A percentile compares a stretch with the other conserved stretches of the same genome.
phyloP scores from a whole-genome alignment of 2,329 filamentous ascomycete genomes.

The Pyricularia grisea region DNA sequence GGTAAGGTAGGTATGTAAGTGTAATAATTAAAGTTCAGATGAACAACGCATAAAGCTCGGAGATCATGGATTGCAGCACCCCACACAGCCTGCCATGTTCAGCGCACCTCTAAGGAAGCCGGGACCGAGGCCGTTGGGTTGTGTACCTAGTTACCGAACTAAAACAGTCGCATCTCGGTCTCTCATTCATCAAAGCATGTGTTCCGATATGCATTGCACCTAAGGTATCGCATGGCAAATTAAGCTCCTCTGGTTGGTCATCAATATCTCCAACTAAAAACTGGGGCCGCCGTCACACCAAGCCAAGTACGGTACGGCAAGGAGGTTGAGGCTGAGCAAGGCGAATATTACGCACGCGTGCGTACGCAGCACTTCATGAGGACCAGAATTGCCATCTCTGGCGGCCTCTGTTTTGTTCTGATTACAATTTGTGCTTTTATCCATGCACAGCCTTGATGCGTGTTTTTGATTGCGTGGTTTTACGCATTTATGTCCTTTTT shows the following conservation, averaged over 20 bases:
- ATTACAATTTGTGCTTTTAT: not conserved
- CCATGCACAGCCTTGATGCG: not conserved
- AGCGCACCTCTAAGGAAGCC: too few species aligned
- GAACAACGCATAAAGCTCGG: too few species aligned
- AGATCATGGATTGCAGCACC: too few species aligned
- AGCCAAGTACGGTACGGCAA: not conserved
- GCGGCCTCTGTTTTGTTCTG: not conserved
- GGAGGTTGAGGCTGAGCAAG: conserved; percentile 1
- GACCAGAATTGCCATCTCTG: not conserved
- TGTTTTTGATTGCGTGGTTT: not conserved
- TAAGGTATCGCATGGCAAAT: too few species aligned
- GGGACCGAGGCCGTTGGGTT: too few species aligned
- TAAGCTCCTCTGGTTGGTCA: not conserved
- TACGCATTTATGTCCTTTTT: not conserved
- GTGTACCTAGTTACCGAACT: too few species aligned
- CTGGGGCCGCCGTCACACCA: not conserved
- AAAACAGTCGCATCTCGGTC: too few species aligned
- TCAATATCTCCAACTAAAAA: not conserved
- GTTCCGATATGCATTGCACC: too few species aligned
- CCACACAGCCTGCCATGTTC: too few species aligned
- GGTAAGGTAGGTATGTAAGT: too few species aligned
- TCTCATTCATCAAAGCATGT: too few species aligned
- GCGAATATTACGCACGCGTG: not conserved
- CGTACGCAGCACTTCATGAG: not conserved
- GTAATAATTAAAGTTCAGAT: too few species aligned